Percentiles rank a stretch among this genome's conserved stretches.
Evolutionary conservation across 2,329 filamentous ascomycete species (phyloP).

Genomic region (Pseudocercospora cruenta): DNA sequence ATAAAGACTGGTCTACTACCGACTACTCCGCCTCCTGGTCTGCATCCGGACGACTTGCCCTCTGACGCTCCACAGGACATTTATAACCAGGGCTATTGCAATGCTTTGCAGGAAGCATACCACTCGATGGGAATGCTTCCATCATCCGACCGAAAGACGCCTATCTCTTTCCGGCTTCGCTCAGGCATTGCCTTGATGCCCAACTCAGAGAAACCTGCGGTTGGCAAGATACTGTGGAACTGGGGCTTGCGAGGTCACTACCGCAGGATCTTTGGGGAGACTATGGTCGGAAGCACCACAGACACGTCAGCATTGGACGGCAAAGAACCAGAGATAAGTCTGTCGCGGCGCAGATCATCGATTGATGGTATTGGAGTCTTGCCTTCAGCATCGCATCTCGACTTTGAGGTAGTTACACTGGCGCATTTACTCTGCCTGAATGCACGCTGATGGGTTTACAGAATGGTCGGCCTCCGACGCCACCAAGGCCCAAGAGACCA

Average conservation of each 20-base stretch:
- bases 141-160: neutral
- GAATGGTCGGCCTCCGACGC: neutral
- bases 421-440: neutral
- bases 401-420: neutral
- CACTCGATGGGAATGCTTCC: neutral
- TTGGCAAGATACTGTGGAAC: neutral
- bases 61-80: neutral
- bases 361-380: neutral
- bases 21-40: neutral
- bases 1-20: neutral
- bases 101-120: conserved; percentile 13
- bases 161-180: neutral
- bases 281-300: neutral
- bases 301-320: neutral
- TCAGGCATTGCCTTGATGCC: neutral
- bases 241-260: neutral
- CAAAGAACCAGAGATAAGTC: neutral
- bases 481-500: neutral
- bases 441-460: neutral
- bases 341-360: neutral
- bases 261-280: neutral
- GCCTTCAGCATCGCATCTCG: neutral
- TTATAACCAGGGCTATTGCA: conserved; percentile 7
- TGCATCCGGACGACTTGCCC: neutral
- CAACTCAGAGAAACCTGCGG: neutral